Conservation (phyloP, 305 asterid species). For the Fraxinus angustifolia region DNA sequence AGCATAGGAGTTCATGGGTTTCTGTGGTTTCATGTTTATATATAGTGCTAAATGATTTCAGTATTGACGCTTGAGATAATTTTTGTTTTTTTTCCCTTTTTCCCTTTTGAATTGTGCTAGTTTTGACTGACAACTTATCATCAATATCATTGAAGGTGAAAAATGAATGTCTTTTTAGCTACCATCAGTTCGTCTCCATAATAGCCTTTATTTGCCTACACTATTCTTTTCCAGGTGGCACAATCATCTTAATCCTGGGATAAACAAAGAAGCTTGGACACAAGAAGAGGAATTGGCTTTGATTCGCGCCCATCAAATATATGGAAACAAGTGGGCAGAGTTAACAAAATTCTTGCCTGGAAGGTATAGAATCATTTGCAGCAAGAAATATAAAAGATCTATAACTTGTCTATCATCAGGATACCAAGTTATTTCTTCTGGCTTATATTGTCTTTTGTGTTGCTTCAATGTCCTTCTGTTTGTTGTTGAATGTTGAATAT, state of each 20-base stretch:
- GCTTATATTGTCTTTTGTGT: background rate
- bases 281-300: constrained; percentile 91
- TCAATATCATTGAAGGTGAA: background rate
- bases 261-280: constrained; percentile 97
- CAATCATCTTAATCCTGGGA: constrained; percentile 94
- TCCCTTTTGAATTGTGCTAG: background rate
- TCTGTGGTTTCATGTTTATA: background rate
- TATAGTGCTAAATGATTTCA: background rate
- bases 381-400: background rate
- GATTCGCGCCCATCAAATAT: constrained; percentile 82
- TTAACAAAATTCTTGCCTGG: constrained; percentile 94
- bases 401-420: background rate
- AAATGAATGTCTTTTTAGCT: background rate
- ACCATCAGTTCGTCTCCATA: background rate
- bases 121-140: background rate
- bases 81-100: background rate
- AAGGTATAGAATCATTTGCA: constrained; percentile 45
- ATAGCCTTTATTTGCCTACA: background rate
- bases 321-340: constrained; percentile 93
- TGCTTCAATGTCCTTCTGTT: background rate
- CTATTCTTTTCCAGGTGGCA: constrained; percentile 54
- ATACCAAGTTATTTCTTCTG: background rate
- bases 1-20: constrained; percentile 17
- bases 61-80: background rate
- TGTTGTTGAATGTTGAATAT: background rate